Evolutionary conservation across 2,329 filamentous ascomycete genomes (phyloP), one percentile per base, ranked within the genome.

Genomic region (Tothia fuscella): DNA sequence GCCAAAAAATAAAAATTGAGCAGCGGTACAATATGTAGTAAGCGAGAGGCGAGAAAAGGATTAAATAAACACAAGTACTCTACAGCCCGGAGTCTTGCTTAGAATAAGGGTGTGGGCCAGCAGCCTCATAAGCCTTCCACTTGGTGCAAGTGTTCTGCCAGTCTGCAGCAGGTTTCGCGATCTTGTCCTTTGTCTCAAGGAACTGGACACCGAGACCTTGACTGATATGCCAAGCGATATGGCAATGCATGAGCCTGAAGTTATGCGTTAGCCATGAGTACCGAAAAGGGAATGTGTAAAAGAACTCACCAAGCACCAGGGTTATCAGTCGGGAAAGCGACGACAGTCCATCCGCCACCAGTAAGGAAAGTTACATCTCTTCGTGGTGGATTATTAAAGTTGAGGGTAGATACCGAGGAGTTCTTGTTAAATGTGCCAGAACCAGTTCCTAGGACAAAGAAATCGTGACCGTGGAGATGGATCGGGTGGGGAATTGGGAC

Each of bases 121-220:
- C 45, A 4, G 47, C 44, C 26, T 57, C 53, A 48, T 64, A 63
- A 14, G 51, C 51, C 33, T 56, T 48, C 56, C 58, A 64, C 14
- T 55, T 53, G 16, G 49, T 47, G 42, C 56, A 59, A 4, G 53
- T 53, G 10, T 53, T 49, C 39, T 57, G 49, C 16, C 49, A 49
- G 3, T 42, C 47, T 9, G 50, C 49, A 19, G 51, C 49, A 3
- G 56, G 56, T n/a, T 54, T 42, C 0, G 29, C 41, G 38, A 65
- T 60, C 37, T 55, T 45, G 17, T 52, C 50, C 42, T 55, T 51
- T 25, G 60, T 51, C 50, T 70, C 73, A 7, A 75, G 48, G 49
- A 75, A 73, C 51, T 75, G 67, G 25, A 74, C 56, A 5, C 61
- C 64, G 14, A 80, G 60, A 22, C 74, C 76, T 61, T 73, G 71